Evolutionary conservation across 108 stramenopile species (phyloP).

Genomic region (Skeletonema potamos): DNA sequence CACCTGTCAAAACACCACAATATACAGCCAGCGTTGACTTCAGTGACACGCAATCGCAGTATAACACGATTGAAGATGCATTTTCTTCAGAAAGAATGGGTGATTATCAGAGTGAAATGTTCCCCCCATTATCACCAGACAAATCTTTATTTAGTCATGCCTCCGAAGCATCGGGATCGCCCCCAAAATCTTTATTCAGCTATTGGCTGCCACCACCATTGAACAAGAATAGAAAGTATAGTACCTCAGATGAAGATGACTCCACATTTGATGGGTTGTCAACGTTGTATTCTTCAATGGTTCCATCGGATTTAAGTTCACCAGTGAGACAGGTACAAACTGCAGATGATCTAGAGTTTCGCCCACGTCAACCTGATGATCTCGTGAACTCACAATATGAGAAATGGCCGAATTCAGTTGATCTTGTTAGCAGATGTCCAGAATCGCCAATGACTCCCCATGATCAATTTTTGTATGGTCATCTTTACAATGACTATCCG

Average conservation of each 20-base stretch:
- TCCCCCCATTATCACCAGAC: background rate
- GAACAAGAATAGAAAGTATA: background rate
- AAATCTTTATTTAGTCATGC: background rate
- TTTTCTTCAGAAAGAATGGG: background rate
- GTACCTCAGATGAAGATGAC: background rate
- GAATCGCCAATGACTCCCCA: no score
- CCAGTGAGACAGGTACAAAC: background rate
- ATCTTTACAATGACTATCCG: no score
- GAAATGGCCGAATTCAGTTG: no score
- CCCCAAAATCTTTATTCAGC: background rate
- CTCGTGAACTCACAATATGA: no score
- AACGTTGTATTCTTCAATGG: background rate
- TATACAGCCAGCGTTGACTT: background rate
- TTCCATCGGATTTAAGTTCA: background rate
- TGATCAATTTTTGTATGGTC: no score
- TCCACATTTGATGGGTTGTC: background rate
- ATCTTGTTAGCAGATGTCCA: no score
- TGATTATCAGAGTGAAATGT: background rate
- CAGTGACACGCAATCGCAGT: background rate
- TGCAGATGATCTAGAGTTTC: no score
- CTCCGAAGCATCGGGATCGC: background rate
- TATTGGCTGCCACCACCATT: background rate
- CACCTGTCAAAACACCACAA: background rate
- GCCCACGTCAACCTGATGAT: no score
- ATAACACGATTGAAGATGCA: background rate